phyloP scores from a whole-genome alignment of 305 asterid genomes.

The Solanum hybrid region DNA sequence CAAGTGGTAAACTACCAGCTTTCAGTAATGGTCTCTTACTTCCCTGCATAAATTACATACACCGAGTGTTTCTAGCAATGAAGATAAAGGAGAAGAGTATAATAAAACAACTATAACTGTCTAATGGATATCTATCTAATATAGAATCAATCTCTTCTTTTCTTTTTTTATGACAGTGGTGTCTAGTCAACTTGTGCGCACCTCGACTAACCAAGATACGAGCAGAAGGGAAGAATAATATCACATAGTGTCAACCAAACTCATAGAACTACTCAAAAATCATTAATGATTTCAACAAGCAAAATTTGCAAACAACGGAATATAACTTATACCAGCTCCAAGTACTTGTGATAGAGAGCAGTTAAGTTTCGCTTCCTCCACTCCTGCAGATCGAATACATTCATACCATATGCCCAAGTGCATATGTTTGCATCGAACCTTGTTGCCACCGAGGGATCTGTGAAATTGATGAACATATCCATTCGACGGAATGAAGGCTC shows the following conservation, averaged over 20 bases:
- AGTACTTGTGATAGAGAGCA: constrained; percentile 50
- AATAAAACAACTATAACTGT: background rate
- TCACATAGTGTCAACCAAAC: background rate
- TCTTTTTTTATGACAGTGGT: background rate
- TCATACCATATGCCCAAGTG: constrained; percentile 96
- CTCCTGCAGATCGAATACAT: constrained; percentile 61
- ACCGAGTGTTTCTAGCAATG: background rate
- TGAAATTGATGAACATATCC: constrained; percentile 57
- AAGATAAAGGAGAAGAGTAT: background rate
- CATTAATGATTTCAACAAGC: background rate
- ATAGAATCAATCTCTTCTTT: background rate
- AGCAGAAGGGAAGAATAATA: background rate
- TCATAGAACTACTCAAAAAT: background rate
- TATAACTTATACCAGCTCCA: constrained; percentile 40
- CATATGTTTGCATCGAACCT: constrained; percentile 40
- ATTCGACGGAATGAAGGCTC: constrained; percentile 55
- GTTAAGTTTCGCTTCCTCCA: constrained; percentile 69
- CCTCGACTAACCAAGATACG: background rate
- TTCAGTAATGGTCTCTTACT: constrained; percentile 37
- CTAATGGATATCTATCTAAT: background rate
- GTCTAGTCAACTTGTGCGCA: background rate
- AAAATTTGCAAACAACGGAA: background rate
- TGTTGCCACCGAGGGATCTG: constrained; percentile 45
- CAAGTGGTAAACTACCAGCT: constrained; percentile 82
- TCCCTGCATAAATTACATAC: constrained; percentile 36